Percentiles rank a stretch among this genome's conserved stretches.
Conservation (phyloP, 2,329 filamentous ascomycete species). For the Beauveria australis region DNA sequence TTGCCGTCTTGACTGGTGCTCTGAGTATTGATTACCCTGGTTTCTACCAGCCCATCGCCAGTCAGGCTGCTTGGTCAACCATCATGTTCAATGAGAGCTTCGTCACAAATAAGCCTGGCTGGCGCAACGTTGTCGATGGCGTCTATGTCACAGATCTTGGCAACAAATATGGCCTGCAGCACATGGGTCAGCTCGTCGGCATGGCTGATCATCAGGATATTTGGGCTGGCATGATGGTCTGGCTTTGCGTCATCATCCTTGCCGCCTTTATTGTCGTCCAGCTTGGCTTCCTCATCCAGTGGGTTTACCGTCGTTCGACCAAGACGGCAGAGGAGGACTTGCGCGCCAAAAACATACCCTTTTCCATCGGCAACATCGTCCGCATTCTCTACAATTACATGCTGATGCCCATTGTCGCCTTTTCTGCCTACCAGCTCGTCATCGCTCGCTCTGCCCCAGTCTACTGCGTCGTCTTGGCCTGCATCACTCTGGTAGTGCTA, state of each 20-base stretch:
- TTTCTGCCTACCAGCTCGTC: constrained; percentile 89
- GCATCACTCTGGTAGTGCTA: constrained; percentile 63
- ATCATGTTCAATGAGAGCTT: constrained; percentile 93
- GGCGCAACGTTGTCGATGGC: constrained; percentile 66
- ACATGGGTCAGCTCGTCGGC: constrained; percentile 72
- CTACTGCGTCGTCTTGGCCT: constrained; percentile 66
- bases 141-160: constrained; percentile 74
- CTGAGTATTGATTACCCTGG: constrained; percentile 85
- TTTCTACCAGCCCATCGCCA: constrained; percentile 86
- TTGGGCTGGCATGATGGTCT: constrained; percentile 91
- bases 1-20: constrained; percentile 78
- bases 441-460: constrained; percentile 59
- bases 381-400: constrained; percentile 91
- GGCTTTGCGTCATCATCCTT: constrained; percentile 71
- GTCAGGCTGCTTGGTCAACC: constrained; percentile 78
- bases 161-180: constrained; percentile 61
- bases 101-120: constrained; percentile 58
- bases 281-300: constrained; percentile 66
- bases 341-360: constrained; percentile 84
- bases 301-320: constrained; percentile 64
- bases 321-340: constrained; percentile 77
- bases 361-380: constrained; percentile 69
- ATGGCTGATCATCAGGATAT: constrained; percentile 70
- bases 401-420: constrained; percentile 72
- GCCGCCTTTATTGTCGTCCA: constrained; percentile 63